These are phyloP conservation scores for Apiotrichum montevideense DNA, from an alignment of 1,284 basidiomycete genomes.

Conservation along the genomic window DNA sequence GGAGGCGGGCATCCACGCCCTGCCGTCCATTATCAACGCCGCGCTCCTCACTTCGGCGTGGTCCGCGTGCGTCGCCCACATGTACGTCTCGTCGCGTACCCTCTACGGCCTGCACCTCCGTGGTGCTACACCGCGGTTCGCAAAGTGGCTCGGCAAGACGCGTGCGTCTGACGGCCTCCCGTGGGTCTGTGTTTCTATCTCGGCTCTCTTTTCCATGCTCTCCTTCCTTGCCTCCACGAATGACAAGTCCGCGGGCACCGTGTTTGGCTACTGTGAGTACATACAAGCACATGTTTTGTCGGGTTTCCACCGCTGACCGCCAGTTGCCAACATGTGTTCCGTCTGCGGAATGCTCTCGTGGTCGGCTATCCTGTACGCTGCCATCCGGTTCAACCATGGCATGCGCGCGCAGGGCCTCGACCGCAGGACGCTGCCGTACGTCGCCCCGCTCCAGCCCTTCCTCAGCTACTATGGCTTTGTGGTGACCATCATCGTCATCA, in stretches of 20 bases:
- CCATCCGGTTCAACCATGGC: conserved; percentile 71
- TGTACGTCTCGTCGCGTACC: conserved; percentile 54
- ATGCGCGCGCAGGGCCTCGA: conserved; percentile 61
- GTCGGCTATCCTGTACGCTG: conserved; percentile 74
- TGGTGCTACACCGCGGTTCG: conserved; percentile 59
- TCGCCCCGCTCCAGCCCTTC: conserved; percentile 49
- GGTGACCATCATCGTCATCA: conserved; percentile 22
- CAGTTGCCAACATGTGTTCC: conserved; percentile 56
- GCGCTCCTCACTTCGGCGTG: conserved; percentile 54
- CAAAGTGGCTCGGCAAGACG: conserved; percentile 17
- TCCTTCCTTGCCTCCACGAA: conserved; percentile 37
- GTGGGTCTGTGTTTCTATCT: conserved; percentile 25
- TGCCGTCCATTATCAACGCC: conserved; percentile 64
- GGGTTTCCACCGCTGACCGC: neutral
- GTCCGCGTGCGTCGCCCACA: conserved; percentile 54
- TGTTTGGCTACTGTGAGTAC: conserved; percentile 60
- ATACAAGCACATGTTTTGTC: conserved; percentile 5
- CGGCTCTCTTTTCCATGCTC: conserved; percentile 25
- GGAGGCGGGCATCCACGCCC: conserved; percentile 63
- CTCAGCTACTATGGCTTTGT: conserved; percentile 27
- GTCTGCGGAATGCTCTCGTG: conserved; percentile 59
- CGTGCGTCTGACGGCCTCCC: conserved; percentile 33
- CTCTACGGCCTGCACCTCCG: conserved; percentile 54
- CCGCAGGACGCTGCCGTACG: conserved; percentile 56
- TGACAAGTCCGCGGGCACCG: conserved; percentile 51